A percentile compares a stretch with the other conserved stretches of the same genome.
These are phyloP conservation scores for Diutina mesorugosa DNA, from an alignment of 1,139 yeast species.

Conservation along the genomic window DNA sequence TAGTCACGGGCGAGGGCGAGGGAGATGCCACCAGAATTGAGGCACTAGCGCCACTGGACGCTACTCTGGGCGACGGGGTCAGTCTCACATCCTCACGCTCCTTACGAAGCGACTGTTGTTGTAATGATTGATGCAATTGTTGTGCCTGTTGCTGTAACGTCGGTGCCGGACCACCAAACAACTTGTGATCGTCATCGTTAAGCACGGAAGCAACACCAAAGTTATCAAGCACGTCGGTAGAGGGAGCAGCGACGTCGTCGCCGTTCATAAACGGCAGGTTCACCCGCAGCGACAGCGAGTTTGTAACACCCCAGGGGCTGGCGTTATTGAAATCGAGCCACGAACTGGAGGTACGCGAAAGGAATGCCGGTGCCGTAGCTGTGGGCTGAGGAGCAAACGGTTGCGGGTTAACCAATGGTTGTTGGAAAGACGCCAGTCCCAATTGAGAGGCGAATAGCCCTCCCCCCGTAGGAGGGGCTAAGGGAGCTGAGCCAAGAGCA, in stretches of 20 bases:
- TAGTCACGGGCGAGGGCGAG: neutral
- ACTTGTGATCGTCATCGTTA: neutral
- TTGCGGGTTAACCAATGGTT: neutral
- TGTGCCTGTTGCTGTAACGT: constrained; percentile 1
- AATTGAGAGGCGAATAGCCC: neutral
- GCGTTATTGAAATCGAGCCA: neutral
- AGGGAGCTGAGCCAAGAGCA: neutral
- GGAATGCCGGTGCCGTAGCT: neutral
- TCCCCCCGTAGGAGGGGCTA: neutral
- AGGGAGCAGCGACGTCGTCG: neutral
- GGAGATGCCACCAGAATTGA: neutral
- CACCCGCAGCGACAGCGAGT: neutral
- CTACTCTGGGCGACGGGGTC: neutral
- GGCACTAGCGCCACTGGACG: neutral
- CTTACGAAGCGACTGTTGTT: neutral
- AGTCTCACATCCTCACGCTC: neutral
- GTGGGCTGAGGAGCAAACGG: neutral
- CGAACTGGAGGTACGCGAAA: neutral
- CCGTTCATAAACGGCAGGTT: constrained; percentile 2
- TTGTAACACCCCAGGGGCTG: neutral
- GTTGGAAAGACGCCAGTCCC: neutral
- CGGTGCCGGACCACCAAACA: neutral
- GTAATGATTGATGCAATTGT: neutral
- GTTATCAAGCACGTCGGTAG: neutral
- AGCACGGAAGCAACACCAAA: neutral